phyloP scores from a whole-genome alignment of 2,329 filamentous ascomycete species.

The Verticillium klebahnii region DNA sequence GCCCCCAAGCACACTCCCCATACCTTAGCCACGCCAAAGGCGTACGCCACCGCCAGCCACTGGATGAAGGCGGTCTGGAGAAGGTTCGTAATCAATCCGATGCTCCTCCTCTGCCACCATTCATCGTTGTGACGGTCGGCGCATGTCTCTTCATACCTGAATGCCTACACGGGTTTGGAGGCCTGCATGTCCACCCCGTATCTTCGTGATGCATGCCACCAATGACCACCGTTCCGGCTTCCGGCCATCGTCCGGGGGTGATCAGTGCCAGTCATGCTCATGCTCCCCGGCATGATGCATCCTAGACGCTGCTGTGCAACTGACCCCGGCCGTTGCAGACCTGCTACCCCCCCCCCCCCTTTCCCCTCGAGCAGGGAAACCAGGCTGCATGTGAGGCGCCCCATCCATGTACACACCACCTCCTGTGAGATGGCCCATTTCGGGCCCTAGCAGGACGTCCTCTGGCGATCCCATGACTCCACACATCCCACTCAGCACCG shows the following conservation, averaged over 20 bases:
- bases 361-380: conserved; percentile 6
- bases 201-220: background rate
- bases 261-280: conserved; percentile 11
- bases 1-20: background rate
- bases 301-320: conserved; percentile 4
- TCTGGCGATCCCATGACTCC: conserved; percentile 10
- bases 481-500: conserved; percentile 8
- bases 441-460: conserved; percentile 8
- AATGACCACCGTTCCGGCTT: conserved; percentile 8
- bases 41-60: background rate
- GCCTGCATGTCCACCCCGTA: background rate
- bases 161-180: background rate
- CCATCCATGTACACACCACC: conserved; percentile 10
- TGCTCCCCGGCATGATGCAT: background rate
- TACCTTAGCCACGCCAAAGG: background rate
- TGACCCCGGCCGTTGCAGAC: background rate
- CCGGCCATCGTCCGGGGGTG: conserved; percentile 7
- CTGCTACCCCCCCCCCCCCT: background rate
- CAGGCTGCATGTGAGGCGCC: background rate
- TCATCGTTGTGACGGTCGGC: background rate
- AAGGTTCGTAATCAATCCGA: background rate
- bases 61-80: background rate
- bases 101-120: background rate
- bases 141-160: background rate
- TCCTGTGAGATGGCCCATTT: conserved; percentile 9